Evolutionary conservation across 305 asterid genomes (phyloP), one percentile per base, ranked within the genome.

Genomic region (Petunia hybrid): DNA sequence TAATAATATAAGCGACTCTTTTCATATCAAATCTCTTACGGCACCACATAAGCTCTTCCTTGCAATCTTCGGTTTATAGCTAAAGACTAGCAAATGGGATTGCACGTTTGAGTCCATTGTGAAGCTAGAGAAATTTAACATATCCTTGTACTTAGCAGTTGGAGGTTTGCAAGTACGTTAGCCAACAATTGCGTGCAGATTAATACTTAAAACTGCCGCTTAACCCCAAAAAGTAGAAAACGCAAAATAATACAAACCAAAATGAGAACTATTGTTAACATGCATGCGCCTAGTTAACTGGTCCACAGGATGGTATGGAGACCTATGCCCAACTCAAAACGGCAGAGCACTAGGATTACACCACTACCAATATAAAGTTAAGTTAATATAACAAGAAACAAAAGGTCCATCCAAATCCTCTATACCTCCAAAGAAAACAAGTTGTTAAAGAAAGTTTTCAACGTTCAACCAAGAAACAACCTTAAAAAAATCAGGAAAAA

Each of bases 271-370:
- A 16, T 35, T 16, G 38, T 16, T 3, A 41, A 41, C 39, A 42
- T 43, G 39, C 56, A 48, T 8, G 8, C 8, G n/a, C 14, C 16
- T 22, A 42, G 14, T 41, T 55, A 8, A 68, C 36, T 68, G 16
- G 31, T 36, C 10, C 41, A 43, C 59, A 0, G 6, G 1, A 13
- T 4, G 1, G n/a, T 56, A 13, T 13, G 8, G 22, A 14, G 40
- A 68, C 40, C 39, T 42, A 68, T 8, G 60, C 40, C 35, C 9
- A 70, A 70, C 77, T 38, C 76, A 69, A 9, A 45, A 69, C 59
- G 43, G 10, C 31, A 22, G 31, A 22, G 31, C 2, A 38, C 60
- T 42, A 68, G 8, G 39, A 42, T 42, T 68, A 16, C 3, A 68
- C 76, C 5, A 8, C 31, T 22, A 22, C 31, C 31, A 22, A 22